Conservation (phyloP, 257 asterid genomes). For the Ballota nigra region DNA sequence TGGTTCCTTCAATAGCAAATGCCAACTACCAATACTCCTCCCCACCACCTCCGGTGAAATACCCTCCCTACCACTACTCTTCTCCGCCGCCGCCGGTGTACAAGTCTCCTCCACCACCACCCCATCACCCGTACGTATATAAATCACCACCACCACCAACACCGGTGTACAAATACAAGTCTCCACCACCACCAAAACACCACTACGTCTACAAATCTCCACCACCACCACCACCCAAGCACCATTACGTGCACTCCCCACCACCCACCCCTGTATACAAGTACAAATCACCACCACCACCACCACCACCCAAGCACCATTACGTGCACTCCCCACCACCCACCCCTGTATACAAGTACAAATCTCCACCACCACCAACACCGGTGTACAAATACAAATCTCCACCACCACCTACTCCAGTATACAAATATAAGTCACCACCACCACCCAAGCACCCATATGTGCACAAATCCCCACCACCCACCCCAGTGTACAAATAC, state of each 20-base stretch:
- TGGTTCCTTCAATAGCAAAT: constrained; percentile 23
- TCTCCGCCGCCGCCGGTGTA: constrained; percentile 20
- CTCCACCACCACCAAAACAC: neutral
- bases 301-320: too few species aligned
- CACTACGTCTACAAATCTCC: neutral
- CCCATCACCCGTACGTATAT: neutral
- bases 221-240: neutral
- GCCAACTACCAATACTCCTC: constrained; percentile 27
- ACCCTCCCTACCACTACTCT: constrained; percentile 8
- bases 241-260: too few species aligned
- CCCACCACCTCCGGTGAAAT: constrained; percentile 33
- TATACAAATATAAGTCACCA: too few species aligned
- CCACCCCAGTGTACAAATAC: too few species aligned
- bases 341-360: too few species aligned
- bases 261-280: neutral
- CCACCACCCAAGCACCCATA: too few species aligned
- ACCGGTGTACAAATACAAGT: too few species aligned
- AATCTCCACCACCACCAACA: too few species aligned
- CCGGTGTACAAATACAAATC: too few species aligned
- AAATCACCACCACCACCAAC: constrained; percentile 18
- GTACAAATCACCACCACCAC: constrained; percentile 17
- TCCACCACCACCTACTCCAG: too few species aligned
- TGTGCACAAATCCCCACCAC: too few species aligned
- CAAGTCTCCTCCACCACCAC: constrained; percentile 18
- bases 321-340: too few species aligned